Evolutionary conservation across 2,329 filamentous ascomycete species (phyloP).

Genomic region (Fusarium praegraminearum): DNA sequence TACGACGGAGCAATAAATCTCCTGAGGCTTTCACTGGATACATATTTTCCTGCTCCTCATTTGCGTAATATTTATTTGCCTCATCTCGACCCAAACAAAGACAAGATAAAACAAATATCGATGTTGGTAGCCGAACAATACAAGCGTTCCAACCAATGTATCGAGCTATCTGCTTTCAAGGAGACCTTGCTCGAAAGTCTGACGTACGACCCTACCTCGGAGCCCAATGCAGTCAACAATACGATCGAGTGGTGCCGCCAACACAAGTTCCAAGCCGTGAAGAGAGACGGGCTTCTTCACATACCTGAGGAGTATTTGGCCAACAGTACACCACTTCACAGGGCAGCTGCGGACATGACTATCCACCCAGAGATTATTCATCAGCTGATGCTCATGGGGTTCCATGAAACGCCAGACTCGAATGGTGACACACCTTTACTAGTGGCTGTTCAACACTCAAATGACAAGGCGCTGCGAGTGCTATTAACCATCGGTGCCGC

Average conservation of each 20-base stretch:
- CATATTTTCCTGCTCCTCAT: neutral
- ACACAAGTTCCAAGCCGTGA: neutral
- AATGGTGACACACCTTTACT: conserved; percentile 23
- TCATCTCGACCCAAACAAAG: neutral
- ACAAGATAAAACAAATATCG: conserved; percentile 11
- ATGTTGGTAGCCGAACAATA: conserved; percentile 21
- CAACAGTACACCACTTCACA: conserved; percentile 11
- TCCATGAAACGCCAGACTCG: neutral
- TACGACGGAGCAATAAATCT: conserved; percentile 10
- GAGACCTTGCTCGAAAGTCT: neutral
- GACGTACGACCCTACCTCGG: conserved; percentile 4
- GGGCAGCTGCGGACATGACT: neutral
- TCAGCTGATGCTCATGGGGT: conserved; percentile 5
- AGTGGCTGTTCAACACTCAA: conserved; percentile 18
- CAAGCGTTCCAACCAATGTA: conserved; percentile 9
- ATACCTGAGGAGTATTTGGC: neutral
- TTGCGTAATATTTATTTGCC: neutral
- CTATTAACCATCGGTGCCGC: neutral
- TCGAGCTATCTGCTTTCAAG: conserved; percentile 20
- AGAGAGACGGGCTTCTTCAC: neutral
- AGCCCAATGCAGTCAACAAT: neutral
- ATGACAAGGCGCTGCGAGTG: conserved; percentile 6
- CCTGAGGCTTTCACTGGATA: neutral
- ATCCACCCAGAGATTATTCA: conserved; percentile 9
- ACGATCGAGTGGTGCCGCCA: conserved; percentile 20